Conservation (phyloP, 1,284 basidiomycete species). For the Butyriboletus pseudospeciosus region DNA sequence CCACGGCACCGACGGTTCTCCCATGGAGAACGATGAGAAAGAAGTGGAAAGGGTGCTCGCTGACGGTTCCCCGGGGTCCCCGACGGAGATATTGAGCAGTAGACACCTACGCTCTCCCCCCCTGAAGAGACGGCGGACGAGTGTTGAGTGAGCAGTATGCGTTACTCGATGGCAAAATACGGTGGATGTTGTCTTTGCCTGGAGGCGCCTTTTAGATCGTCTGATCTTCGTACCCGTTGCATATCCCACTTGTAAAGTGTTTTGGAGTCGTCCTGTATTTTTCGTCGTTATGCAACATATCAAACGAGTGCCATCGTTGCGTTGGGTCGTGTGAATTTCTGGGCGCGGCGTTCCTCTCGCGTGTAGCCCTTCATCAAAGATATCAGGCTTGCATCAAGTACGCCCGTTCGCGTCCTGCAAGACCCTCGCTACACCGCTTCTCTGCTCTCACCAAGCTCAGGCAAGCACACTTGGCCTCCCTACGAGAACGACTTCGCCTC, state of each 20-base stretch:
- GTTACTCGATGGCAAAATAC: constrained; percentile 3
- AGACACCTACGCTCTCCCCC: constrained; percentile 38
- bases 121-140: constrained; percentile 42
- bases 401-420: constrained; percentile 18
- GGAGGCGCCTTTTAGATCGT: background rate
- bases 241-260: constrained; percentile 33
- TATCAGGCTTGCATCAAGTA: constrained; percentile 28
- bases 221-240: constrained; percentile 17
- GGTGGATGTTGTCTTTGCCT: constrained; percentile 15
- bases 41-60: constrained; percentile 30
- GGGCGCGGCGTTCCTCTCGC: constrained; percentile 16
- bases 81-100: constrained; percentile 21
- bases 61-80: constrained; percentile 22
- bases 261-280: constrained; percentile 30
- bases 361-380: constrained; percentile 26
- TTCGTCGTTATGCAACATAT: constrained; percentile 3
- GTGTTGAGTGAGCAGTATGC: constrained; percentile 17
- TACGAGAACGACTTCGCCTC: constrained; percentile 8
- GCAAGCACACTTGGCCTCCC: constrained; percentile 1
- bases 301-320: background rate
- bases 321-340: constrained; percentile 25
- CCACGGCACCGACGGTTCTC: constrained; percentile 7
- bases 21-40: constrained; percentile 31
- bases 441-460: background rate
- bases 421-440: background rate